Conservation (phyloP, 148 eudicot species). For the Persicaria maculosa region DNA sequence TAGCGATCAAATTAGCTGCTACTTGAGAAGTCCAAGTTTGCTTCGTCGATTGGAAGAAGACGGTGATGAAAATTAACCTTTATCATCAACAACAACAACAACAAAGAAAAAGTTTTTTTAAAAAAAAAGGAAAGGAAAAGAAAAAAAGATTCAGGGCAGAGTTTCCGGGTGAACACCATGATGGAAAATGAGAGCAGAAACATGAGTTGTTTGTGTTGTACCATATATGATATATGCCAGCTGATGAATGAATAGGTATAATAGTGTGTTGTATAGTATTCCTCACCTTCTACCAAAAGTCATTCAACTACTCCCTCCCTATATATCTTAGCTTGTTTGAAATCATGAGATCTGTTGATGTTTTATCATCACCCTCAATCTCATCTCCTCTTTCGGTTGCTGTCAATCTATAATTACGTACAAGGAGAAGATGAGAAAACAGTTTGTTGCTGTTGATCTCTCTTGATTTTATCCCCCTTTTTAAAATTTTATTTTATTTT, state of each 20-base stretch:
- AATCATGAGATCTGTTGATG: slow-evolving; percentile 7
- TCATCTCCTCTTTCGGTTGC: slow-evolving; percentile 6
- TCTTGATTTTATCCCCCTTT: not conserved
- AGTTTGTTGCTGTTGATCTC: not conserved
- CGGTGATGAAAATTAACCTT: no score
- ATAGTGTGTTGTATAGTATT: no score
- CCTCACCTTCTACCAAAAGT: no score
- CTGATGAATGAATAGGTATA: no score
- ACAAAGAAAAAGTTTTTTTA: not conserved
- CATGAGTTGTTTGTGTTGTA: not conserved
- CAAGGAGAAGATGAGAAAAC: not conserved
- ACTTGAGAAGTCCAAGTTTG: no score
- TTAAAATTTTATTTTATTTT: not conserved
- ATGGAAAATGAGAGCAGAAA: slow-evolving; percentile 4
- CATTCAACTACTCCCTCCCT: not conserved
- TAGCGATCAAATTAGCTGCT: no score
- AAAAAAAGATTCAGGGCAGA: not conserved
- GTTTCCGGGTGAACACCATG: slow-evolving; percentile 9
- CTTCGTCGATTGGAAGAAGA: no score
- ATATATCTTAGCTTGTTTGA: not conserved
- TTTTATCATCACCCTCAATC: not conserved
- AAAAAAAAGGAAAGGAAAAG: not conserved
- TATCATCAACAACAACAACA: no score
- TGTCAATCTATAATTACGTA: not conserved
- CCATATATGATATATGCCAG: no score